phyloP scores from a whole-genome alignment of 441 rosid genomes.

The Francoa sonchifolia region DNA sequence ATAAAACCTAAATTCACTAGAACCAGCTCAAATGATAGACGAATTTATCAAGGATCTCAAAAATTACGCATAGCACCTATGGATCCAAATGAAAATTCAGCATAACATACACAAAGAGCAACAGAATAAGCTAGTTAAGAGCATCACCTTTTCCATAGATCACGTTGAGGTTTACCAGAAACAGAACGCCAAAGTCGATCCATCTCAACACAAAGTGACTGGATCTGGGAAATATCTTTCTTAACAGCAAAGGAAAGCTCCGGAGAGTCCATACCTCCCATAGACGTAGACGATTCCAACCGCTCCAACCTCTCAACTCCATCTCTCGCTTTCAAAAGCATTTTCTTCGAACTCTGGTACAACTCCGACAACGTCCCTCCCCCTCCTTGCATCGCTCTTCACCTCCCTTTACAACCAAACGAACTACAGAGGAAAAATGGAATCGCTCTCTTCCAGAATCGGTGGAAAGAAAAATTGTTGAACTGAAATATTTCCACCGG shows the following conservation, averaged over 20 bases:
- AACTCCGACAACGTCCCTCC: constrained; percentile 68
- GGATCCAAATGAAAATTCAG: too few relatives aligned
- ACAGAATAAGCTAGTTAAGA: too few relatives aligned
- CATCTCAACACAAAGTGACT: constrained; percentile 62
- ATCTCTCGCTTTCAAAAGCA: constrained; percentile 54
- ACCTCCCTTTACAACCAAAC: too few relatives aligned
- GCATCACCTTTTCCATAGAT: constrained; percentile 83
- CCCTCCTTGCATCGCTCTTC: constrained; percentile 22
- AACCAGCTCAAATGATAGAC: too few relatives aligned
- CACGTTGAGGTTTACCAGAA: constrained; percentile 69
- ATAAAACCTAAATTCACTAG: too few relatives aligned
- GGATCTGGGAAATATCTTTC: constrained; percentile 67
- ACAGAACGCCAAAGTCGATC: constrained; percentile 81
- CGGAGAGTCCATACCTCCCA: constrained; percentile 50
- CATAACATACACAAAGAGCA: too few relatives aligned
- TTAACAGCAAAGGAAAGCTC: constrained; percentile 62
- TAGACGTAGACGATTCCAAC: constrained; percentile 45
- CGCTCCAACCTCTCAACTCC: constrained; percentile 80
- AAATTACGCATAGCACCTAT: too few relatives aligned
- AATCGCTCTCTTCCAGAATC: background rate
- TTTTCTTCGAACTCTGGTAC: constrained; percentile 44
- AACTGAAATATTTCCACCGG: background rate
- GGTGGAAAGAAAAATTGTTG: background rate
- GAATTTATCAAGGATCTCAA: too few relatives aligned
- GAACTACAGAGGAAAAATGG: too few relatives aligned